Base-by-base conservation (phyloP, 768 basidiomycete species). In the Lactarius psammicola region DNA sequence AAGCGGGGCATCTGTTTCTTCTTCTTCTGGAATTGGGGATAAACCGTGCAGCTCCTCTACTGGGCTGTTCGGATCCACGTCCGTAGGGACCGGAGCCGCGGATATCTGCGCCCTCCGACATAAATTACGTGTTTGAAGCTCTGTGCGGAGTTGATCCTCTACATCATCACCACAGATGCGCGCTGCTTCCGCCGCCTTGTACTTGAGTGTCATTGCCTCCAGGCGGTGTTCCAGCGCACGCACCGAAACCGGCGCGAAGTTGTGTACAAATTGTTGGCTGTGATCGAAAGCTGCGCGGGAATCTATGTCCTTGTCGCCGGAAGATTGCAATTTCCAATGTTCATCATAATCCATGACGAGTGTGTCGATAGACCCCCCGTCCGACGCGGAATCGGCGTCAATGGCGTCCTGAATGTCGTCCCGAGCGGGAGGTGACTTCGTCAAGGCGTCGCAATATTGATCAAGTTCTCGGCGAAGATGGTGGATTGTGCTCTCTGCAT, bases 171-270 rank as follows among this genome's bases (percentile, higher is more conserved):
- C 62, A 30, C 64, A 69, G 18, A 70, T 26, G 10, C 68, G 68
- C 23, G 69, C 69, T 11, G 69, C 69, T 20, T 69, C 69, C 33
- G 69, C 69, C 44, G 60, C 67, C 54, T 68, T 30, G 56, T 53
- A 69, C 57, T 64, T 65, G 38, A 69, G 68, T 11, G 61, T 60
- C 64, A 70, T 63, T 36, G 58, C 56, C 26, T 69, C 62, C n/a
- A 69, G 64, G 38, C 57, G 68, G 31, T 36, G 44, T 44, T 59
- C 60, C 13, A 65, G 38, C 9, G 31, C 55, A 31, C 56, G 60
- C 42, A 62, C 10, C 3, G 62, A 64, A 26, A n/a, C 20, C 8
- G 67, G 40, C 13, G 46, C 31, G 38, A 49, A 28, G 15, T 62
- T 40, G 40, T 34, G 56, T 40, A 58, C 23, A 26, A 57, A 23